A percentile compares a stretch with the other conserved stretches of the same genome.
These are phyloP conservation scores for Fremontodendron californicum DNA, from an alignment of 345 rosid genomes.

Conservation along the genomic window DNA sequence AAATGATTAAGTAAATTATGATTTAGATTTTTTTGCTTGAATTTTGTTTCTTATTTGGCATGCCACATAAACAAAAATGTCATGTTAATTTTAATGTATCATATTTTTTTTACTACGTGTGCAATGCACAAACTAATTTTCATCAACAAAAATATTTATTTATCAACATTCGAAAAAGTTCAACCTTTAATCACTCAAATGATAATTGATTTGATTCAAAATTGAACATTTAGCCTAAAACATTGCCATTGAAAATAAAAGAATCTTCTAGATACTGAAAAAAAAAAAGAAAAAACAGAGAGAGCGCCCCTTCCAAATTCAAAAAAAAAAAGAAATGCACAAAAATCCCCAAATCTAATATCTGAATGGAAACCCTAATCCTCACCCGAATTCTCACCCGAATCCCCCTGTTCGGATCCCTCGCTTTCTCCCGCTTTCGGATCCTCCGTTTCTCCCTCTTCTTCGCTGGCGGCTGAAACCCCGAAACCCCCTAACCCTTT, in stretches of 20 bases:
- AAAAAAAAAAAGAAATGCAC: neutral
- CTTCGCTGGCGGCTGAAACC: constrained; percentile 17
- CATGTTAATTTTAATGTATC: no score
- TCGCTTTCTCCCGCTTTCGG: constrained; percentile 25
- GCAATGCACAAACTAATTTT: no score
- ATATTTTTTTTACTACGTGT: no score
- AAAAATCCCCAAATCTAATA: constrained; percentile 49
- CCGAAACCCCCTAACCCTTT: neutral
- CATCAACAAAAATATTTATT: no score
- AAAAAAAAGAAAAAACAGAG: neutral
- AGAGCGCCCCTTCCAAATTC: neutral
- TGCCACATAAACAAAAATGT: no score
- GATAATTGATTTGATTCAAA: no score
- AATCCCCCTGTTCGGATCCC: constrained; percentile 30
- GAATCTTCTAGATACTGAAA: neutral
- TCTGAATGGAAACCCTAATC: constrained; percentile 59
- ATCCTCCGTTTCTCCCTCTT: constrained; percentile 35
- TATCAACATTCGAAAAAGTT: no score
- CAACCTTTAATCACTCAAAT: no score
- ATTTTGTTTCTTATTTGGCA: no score
- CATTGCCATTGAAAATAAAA: neutral
- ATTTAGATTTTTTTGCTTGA: no score
- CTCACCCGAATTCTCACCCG: constrained; percentile 27
- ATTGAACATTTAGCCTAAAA: no score
- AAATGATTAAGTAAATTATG: no score